Evolutionary conservation across 2,329 filamentous ascomycete genomes (phyloP).

Genomic region (Pseudogymnoascus sp.): DNA sequence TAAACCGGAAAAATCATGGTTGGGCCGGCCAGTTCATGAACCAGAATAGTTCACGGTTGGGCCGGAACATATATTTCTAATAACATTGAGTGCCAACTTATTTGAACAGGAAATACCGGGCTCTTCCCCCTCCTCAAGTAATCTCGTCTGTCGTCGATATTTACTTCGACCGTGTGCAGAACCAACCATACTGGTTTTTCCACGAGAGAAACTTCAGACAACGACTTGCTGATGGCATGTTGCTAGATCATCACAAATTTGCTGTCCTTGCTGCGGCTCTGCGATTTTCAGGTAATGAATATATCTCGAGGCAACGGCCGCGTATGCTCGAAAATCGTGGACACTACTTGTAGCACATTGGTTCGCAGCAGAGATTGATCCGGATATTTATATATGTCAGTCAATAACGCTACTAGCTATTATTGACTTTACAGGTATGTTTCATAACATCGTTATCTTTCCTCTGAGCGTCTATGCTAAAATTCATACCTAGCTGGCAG

Average conservation of each 20-base stretch:
- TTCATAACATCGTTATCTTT: not conserved
- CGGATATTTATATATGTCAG: slow-evolving; percentile 34
- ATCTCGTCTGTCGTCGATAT: slow-evolving; percentile 22
- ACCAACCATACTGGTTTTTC: slow-evolving; percentile 36
- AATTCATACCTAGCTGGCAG: slow-evolving; percentile 26
- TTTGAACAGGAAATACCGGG: not conserved
- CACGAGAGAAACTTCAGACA: slow-evolving; percentile 32
- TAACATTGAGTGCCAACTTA: not conserved
- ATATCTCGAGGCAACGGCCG: slow-evolving; percentile 24
- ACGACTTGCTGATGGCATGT: slow-evolving; percentile 21
- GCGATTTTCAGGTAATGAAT: slow-evolving; percentile 28
- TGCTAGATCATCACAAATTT: slow-evolving; percentile 30
- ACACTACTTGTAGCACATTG: slow-evolving; percentile 31
- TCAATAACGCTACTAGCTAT: slow-evolving; percentile 34
- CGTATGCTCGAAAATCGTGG: slow-evolving; percentile 33
- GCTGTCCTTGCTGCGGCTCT: slow-evolving; percentile 31
- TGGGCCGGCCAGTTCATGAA: no score
- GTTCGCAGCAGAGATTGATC: slow-evolving; percentile 28
- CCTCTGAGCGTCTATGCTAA: not conserved
- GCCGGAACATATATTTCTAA: not conserved
- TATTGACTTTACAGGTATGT: slow-evolving; percentile 35
- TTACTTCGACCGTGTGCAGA: slow-evolving; percentile 34
- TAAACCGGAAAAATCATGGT: no score
- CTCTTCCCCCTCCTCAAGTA: slow-evolving; percentile 9
- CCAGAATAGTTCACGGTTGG: no score